These are phyloP conservation scores for Lepidopterella palustris DNA, from an alignment of 495 filamentous ascomycete genomes.

Conservation along the genomic window DNA sequence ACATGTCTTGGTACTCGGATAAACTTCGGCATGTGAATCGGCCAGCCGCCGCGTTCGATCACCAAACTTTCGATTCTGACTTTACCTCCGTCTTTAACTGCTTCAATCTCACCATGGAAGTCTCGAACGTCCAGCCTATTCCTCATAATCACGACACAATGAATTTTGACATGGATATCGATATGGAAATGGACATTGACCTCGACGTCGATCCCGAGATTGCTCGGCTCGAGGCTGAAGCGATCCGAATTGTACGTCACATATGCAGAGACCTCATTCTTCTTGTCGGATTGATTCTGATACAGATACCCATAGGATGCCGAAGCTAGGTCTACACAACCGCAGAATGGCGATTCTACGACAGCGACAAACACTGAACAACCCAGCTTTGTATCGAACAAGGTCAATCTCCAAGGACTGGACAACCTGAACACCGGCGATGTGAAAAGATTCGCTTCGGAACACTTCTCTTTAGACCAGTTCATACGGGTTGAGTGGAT, in stretches of 20 bases:
- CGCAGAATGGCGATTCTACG: background rate
- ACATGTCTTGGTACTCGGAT: too few species aligned
- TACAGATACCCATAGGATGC: background rate
- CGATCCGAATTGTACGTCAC: background rate
- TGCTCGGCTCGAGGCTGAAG: background rate
- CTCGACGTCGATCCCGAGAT: slow-evolving; percentile 9
- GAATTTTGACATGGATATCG: background rate
- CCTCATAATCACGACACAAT: background rate
- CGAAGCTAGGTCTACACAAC: background rate
- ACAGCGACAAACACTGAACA: background rate
- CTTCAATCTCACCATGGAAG: background rate
- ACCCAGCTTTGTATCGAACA: slow-evolving; percentile 44
- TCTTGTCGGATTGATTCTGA: background rate
- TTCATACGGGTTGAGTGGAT: slow-evolving; percentile 81
- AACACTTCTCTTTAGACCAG: slow-evolving; percentile 52
- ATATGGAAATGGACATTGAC: slow-evolving; percentile 19
- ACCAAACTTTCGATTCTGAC: too few species aligned
- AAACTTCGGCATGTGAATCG: too few species aligned
- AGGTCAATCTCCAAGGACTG: slow-evolving; percentile 76
- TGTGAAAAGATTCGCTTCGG: slow-evolving; percentile 60
- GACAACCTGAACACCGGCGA: slow-evolving; percentile 73
- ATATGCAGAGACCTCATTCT: background rate
- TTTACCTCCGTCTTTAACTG: too few species aligned
- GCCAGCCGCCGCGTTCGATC: too few species aligned
- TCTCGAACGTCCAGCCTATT: background rate